Percentiles rank a stretch among this genome's conserved stretches.
phyloP scores from a whole-genome alignment of 495 filamentous ascomycete genomes.

The Hapsidospora chrysogenum region DNA sequence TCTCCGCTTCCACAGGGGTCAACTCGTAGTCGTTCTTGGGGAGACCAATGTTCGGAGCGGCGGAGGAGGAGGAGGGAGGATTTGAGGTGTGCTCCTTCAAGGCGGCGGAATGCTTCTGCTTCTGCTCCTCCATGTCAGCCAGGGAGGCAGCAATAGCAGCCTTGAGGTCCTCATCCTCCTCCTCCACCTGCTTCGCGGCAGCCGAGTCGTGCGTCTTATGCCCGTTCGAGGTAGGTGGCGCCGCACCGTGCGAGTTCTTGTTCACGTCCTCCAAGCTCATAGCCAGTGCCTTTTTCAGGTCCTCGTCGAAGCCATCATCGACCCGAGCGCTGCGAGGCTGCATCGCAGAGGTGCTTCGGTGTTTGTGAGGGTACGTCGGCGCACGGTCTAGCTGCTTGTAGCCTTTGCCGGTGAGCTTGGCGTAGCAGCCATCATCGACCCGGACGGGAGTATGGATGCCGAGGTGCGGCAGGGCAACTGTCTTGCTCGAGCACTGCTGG shows the following conservation, averaged over 20 bases:
- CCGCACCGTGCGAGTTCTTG: slow-evolving; percentile 32
- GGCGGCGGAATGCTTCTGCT: slow-evolving; percentile 67
- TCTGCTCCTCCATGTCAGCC: slow-evolving; percentile 95
- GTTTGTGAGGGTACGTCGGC: slow-evolving; percentile 18
- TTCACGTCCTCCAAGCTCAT: slow-evolving; percentile 94
- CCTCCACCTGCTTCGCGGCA: slow-evolving; percentile 36
- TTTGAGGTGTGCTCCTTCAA: slow-evolving; percentile 54
- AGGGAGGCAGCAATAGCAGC: slow-evolving; percentile 95
- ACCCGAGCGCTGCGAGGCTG: slow-evolving; percentile 77
- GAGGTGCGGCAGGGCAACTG: slow-evolving; percentile 73
- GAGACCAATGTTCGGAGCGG: slow-evolving; percentile 29
- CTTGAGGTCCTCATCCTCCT: slow-evolving; percentile 86
- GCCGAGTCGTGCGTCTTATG: slow-evolving; percentile 14
- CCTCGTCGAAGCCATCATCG: slow-evolving; percentile 78
- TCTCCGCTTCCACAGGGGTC: slow-evolving; percentile 84
- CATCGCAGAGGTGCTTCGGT: slow-evolving; percentile 39
- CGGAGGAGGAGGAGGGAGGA: slow-evolving; percentile 15
- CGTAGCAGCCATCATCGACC: slow-evolving; percentile 94
- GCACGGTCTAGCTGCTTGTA: slow-evolving; percentile 15
- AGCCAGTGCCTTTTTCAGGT: slow-evolving; percentile 77
- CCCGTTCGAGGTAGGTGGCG: slow-evolving; percentile 20
- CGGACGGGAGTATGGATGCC: slow-evolving; percentile 83
- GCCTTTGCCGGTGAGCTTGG: slow-evolving; percentile 70
- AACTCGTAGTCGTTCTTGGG: slow-evolving; percentile 90
- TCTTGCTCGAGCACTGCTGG: slow-evolving; percentile 80